Base-by-base conservation (phyloP, 371 early-diverging fungal species). In the Lichtheimia ornata region DNA sequence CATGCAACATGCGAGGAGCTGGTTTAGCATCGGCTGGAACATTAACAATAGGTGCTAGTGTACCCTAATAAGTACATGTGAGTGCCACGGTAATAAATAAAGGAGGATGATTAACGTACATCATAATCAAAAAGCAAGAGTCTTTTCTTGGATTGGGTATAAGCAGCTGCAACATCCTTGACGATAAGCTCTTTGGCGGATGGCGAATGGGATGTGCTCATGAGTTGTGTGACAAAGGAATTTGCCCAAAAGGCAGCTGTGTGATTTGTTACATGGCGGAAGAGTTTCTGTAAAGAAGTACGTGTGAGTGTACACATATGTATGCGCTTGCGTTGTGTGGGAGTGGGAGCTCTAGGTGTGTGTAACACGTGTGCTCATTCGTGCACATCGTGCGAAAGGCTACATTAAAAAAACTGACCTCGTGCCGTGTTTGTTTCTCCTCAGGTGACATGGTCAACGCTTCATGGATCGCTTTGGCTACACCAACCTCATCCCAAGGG, bases 401-500 rank as follows among this genome's bases (percentile, higher is more conserved):
- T 9, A 35, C 35, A 35, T 35, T 35, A n/a, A 17, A 6, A 30
- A 13, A 35, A 61, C 67, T 63, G 84, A 87, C 88, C 64, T 77
- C 77, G 77, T 97, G 96, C 59, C 94, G 86, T 45, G 72, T 77
- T 6, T 58, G 52, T 69, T 92, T 92, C 56, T 97, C 96, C 43
- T 95, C 94, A 53, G 82, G 66, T 5, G 87, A 65, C 86, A 98
- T 90, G n/a, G 66, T 66, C 15, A 99, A 80, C 1, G 96, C 97
- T 49, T 93, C 91, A 64, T 94, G 75, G 60, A 99, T 91, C 0
- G 96, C 91, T 45, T 88, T 82, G 15, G 99, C 95, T 5, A 99
- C 95, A 17, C 96, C 97, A 27, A 73, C 72, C 62, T 90, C 92
- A 74, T 98, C 96, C 98, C 98, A 99, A 9, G 99, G 98, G 70